Conservation (phyloP, 768 basidiomycete genomes). For the Gautieria morchelliformis region DNA sequence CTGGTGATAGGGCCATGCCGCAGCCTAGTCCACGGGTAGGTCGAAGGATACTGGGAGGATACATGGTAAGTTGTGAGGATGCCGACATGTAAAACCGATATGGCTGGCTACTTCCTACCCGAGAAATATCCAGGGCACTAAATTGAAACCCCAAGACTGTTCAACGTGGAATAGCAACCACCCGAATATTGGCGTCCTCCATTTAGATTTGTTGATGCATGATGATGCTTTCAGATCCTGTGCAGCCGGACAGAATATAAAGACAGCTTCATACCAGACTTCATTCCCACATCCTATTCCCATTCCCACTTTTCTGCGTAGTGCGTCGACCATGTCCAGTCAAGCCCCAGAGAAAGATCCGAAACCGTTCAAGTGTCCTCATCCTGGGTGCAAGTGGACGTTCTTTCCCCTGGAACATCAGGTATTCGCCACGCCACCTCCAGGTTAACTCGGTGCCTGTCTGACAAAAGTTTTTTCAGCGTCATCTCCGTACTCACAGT, state of each 20-base stretch:
- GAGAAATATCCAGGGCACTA: background rate
- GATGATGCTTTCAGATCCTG: too few relatives aligned
- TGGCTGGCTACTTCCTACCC: background rate
- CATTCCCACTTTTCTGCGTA: background rate
- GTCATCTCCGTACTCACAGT: constrained; percentile 96
- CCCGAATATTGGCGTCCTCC: too few relatives aligned
- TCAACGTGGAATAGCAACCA: too few relatives aligned
- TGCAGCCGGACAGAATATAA: too few relatives aligned
- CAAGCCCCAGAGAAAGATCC: background rate
- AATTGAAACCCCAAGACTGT: too few relatives aligned
- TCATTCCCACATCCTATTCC: background rate
- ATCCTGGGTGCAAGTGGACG: constrained; percentile 81
- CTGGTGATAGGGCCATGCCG: background rate
- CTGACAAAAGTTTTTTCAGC: too few relatives aligned
- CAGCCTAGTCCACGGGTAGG: background rate
- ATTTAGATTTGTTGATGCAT: too few relatives aligned
- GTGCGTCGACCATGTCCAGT: background rate
- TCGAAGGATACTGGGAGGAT: background rate
- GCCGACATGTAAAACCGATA: background rate
- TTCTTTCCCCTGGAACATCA: constrained; percentile 97
- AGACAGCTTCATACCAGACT: too few relatives aligned
- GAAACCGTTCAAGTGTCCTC: constrained; percentile 94
- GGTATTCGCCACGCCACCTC: constrained; percentile 37
- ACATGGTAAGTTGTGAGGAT: too few relatives aligned
- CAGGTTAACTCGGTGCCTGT: too few relatives aligned